These are phyloP conservation scores for Pittosporum tobira DNA, from an alignment of 129 eudicot genomes.

Conservation along the genomic window DNA sequence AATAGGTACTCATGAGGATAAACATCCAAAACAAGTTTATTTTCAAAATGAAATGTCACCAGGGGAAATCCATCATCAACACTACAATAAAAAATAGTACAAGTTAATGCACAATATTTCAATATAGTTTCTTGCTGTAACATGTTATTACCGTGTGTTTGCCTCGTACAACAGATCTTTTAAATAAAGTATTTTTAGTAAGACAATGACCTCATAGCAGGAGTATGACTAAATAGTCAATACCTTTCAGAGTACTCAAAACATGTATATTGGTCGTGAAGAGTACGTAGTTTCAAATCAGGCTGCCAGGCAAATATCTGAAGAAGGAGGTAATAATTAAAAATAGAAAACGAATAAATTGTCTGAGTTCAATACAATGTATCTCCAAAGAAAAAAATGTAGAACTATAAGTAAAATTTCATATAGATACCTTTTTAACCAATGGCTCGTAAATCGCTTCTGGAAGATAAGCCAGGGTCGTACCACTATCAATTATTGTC, in stretches of 20 bases:
- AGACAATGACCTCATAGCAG: background rate
- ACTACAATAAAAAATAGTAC: constrained; percentile 40
- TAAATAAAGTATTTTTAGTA: no score
- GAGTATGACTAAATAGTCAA: background rate
- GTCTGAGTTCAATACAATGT: no score
- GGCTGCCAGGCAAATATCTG: constrained; percentile 37
- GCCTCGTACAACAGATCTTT: no score
- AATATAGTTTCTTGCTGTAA: background rate
- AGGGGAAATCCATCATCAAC: constrained; percentile 83
- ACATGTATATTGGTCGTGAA: constrained; percentile 85
- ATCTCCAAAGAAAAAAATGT: background rate
- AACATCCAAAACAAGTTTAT: constrained; percentile 61
- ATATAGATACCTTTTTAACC: constrained; percentile 40
- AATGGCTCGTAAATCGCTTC: constrained; percentile 53
- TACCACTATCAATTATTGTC: constrained; percentile 73
- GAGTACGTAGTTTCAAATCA: constrained; percentile 55
- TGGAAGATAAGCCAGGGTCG: constrained; percentile 88
- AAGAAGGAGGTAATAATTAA: constrained; percentile 2
- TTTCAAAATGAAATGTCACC: constrained; percentile 62
- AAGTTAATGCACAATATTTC: background rate
- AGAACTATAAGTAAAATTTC: background rate
- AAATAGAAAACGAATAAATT: no score
- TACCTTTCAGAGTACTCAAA: constrained; percentile 84
- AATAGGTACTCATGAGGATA: constrained; percentile 80
- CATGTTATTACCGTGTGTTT: no score